Percentiles rank a stretch among this genome's conserved stretches.
These are phyloP conservation scores for Diatrype stigma DNA, from an alignment of 2,329 filamentous ascomycete species.

Conservation along the genomic window DNA sequence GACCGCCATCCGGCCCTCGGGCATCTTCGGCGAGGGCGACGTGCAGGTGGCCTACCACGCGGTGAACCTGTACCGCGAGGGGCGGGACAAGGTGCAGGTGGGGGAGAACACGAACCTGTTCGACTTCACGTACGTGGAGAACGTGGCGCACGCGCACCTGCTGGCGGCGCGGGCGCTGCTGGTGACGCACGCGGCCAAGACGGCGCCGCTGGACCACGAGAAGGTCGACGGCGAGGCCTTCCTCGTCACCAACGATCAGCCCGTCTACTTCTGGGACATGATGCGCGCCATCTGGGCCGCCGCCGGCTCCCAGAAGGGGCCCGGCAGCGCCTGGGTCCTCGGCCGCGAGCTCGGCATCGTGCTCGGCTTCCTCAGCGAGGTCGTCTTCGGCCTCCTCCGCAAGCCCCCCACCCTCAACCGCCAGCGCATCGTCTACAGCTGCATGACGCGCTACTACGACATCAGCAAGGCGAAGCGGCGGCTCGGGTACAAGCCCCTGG, in stretches of 20 bases:
- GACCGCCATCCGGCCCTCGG: slow-evolving; percentile 77
- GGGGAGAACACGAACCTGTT: slow-evolving; percentile 64
- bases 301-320: slow-evolving; percentile 49
- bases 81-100: slow-evolving; percentile 73
- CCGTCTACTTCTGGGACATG: slow-evolving; percentile 90
- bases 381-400: slow-evolving; percentile 43
- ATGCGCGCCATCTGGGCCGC: slow-evolving; percentile 71
- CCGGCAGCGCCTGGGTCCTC: slow-evolving; percentile 52
- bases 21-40: slow-evolving; percentile 90
- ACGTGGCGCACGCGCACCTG: slow-evolving; percentile 72
- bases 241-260: slow-evolving; percentile 84
- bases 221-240: slow-evolving; percentile 81
- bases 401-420: slow-evolving; percentile 55
- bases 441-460: slow-evolving; percentile 74
- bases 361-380: slow-evolving; percentile 51
- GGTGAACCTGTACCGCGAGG: slow-evolving; percentile 63
- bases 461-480: slow-evolving; percentile 70
- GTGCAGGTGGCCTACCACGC: slow-evolving; percentile 70
- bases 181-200: slow-evolving; percentile 49
- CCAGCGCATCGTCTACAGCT: slow-evolving; percentile 61
- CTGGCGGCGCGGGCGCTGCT: slow-evolving; percentile 74
- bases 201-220: slow-evolving; percentile 65
- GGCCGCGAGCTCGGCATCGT: slow-evolving; percentile 46
- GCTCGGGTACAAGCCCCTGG: slow-evolving; percentile 65
- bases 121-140: slow-evolving; percentile 62